Evolutionary conservation across 371 early-diverging fungal species (phyloP).

Genomic region (Saksenaea vasiformis): DNA sequence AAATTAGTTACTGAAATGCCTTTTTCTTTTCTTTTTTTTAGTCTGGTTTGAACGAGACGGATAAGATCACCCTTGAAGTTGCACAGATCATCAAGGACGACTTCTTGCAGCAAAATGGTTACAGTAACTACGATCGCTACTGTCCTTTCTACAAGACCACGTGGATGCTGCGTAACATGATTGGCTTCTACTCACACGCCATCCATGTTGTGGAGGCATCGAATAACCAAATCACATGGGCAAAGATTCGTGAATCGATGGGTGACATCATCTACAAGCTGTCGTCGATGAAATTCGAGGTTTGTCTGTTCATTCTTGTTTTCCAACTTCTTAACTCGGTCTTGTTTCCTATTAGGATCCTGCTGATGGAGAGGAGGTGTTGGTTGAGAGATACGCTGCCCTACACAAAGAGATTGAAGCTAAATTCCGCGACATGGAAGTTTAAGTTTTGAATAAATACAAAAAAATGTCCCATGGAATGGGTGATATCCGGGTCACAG

Average conservation of each 20-base stretch:
- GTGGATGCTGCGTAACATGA: slow-evolving; percentile 98
- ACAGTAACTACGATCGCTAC: slow-evolving; percentile 98
- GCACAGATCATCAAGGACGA: slow-evolving; percentile 99
- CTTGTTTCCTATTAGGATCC: slow-evolving; percentile 70
- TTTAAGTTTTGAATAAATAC: slow-evolving; percentile 25
- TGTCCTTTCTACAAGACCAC: slow-evolving; percentile 99
- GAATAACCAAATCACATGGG: slow-evolving; percentile 92
- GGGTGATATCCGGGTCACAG: not conserved
- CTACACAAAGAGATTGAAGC: slow-evolving; percentile 96
- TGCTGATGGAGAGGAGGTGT: slow-evolving; percentile 87
- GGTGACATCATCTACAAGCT: slow-evolving; percentile 96
- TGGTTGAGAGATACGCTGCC: slow-evolving; percentile 83
- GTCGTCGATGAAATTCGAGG: slow-evolving; percentile 99
- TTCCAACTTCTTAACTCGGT: not conserved
- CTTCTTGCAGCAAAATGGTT: slow-evolving; percentile 99
- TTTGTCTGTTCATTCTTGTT: slow-evolving; percentile 12
- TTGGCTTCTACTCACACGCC: slow-evolving; percentile 95
- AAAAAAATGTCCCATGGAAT: not conserved
- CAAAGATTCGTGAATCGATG: slow-evolving; percentile 92
- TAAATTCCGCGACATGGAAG: slow-evolving; percentile 73
- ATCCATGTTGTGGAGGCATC: slow-evolving; percentile 92
- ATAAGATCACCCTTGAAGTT: slow-evolving; percentile 99
- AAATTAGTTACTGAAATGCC: not conserved
- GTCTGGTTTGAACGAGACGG: slow-evolving; percentile 96
- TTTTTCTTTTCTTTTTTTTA: slow-evolving; percentile 46